Conservation (phyloP, 768 basidiomycete genomes). For the Dacryopinax primogenitus region DNA sequence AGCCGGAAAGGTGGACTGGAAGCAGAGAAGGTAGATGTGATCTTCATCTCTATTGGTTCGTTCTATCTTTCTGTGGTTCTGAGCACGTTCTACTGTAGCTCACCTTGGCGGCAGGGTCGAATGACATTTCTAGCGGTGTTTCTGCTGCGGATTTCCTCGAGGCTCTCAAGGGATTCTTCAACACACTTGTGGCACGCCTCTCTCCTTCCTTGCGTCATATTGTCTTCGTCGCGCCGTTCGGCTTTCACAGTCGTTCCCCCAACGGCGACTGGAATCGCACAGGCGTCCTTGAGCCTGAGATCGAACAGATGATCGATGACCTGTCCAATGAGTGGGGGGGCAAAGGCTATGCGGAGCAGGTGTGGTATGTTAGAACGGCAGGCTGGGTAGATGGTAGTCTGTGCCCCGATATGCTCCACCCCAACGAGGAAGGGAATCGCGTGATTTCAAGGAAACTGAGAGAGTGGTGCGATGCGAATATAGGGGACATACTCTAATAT, state of each 20-base stretch:
- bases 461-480: not conserved
- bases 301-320: not conserved
- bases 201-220: not conserved
- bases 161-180: not conserved
- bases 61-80: not conserved
- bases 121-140: not conserved
- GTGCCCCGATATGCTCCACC: not conserved
- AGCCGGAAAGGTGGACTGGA: constrained; percentile 2
- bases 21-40: constrained; percentile 20
- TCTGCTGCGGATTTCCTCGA: not conserved
- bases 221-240: constrained; percentile 4
- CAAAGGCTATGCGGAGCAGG: not conserved
- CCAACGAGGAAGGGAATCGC: not conserved
- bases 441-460: not conserved
- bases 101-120: not conserved
- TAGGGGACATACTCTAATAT: not conserved
- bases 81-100: not conserved
- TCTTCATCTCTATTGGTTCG: constrained; percentile 21
- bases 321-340: not conserved
- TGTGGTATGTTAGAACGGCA: not conserved
- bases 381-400: not conserved
- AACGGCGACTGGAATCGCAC: not conserved
- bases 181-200: not conserved
- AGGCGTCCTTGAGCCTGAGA: not conserved
- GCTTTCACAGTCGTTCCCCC: not conserved